Evolutionary conservation across 2,329 filamentous ascomycete genomes (phyloP), one percentile per base, ranked within the genome.

Genomic region (Cladosporium sp.): DNA sequence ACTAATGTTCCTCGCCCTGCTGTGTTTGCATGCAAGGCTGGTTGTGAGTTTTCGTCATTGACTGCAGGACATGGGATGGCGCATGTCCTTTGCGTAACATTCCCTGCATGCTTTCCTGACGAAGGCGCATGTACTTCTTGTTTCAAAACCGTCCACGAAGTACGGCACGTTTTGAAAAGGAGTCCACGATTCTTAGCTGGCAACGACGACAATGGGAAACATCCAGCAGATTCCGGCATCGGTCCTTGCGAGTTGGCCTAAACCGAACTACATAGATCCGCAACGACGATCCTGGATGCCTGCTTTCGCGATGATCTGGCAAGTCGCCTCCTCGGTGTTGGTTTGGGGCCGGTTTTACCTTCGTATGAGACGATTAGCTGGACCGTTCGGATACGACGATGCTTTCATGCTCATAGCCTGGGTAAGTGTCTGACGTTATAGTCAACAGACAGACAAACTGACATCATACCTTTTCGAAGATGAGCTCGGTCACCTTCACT

Each of bases 321-420:
- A 59, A 42, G 38, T 53, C 11, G 52, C 49, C 18, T 46, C 53
- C 4, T 60, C 59, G 8, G 43, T 62, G 4, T 42, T 62, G 31
- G 51, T 61, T n/a, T 49, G 49, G 22, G 58, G 50, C 8, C 53
- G 60, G 14, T 60, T 61, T 18, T 61, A 60, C 38, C 46, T 62
- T 8, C 50, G 60, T 22, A 46, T 54, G 9, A 54, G 56, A 22
- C 57, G 53, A 13, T 37, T 56, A 31, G 59, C 60, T 19, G 60
- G 60, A 49, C 52, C 56, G 2, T 61, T 59, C 37, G 60, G 60
- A 32, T 53, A 53, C 2, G 60, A 62, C 37, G 61, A 63, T 46
- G 38, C 56, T n/a, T 51, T 63, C 19, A 57, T 61, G 37, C 58
- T 61, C 46, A 42, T 61, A 16, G 61, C 56, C n/a, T 63, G 57